Evolutionary conservation across 768 basidiomycete species (phyloP), one percentile per base, ranked within the genome.

Genomic region (Russula earlei): DNA sequence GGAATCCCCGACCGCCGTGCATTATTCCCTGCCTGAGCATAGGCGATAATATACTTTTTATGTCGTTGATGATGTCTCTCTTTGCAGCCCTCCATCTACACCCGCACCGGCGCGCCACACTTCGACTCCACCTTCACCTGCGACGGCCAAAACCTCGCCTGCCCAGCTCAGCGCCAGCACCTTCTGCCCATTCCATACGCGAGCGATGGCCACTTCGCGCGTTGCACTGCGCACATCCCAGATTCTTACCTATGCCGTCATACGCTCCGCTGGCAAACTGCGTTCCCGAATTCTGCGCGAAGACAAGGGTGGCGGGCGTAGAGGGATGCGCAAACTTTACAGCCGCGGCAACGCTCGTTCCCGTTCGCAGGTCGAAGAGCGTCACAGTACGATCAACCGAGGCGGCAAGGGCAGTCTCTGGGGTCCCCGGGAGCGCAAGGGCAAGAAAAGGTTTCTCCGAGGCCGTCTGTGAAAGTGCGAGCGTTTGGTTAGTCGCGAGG

Each of bases 171-270:
- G 80, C 82, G 74, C 70, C 55, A 87, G 62, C 1, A 87, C 74
- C 63, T 86, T 86, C 65, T 75, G 72, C 6, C 64, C 63, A 3
- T 76, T 76, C 78, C 79, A 83, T 2, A 74, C 76, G 45, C 76
- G 77, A 65, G 90, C 84, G 56, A 73, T 80, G 20, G 84, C 75
- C 43, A 91, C 73, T 1, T 85, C 79, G 14, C 75, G 72, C 62
- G 83, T 82, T 15, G 76, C 74, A 62, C 84, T 90, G 4, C 87
- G 75, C 24, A 88, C 65, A 65, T 92, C 89, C 87, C 87, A 92
- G 3, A 91, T 65, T 5, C 87, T 74, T 0, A 83, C 85, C n/a
- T 2, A 83, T 70, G 11, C 90, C 87, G 54, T 92, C 89, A 65
- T 91, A 89, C 0, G 82, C 78, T 5, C 87, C 90, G 0, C 79